Evolutionary conservation across 2,329 filamentous ascomycete genomes (phyloP).

Genomic region (Sclerotinia spermophila): DNA sequence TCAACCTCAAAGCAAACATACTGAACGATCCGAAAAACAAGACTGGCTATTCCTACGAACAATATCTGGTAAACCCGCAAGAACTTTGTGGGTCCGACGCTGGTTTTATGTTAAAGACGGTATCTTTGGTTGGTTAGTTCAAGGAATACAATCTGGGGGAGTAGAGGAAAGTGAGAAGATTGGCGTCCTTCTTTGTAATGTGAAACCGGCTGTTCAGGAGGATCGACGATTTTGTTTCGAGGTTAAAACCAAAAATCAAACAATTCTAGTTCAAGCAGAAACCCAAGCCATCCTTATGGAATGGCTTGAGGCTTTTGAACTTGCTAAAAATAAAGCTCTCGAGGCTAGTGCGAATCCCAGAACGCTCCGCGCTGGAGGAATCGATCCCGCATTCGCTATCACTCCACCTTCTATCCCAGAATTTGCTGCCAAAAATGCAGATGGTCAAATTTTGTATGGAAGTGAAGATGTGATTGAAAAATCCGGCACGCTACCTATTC

Average conservation of each 20-base stretch:
- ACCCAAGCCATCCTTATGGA: slow-evolving; percentile 88
- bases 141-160: slow-evolving; percentile 72
- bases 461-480: slow-evolving; percentile 58
- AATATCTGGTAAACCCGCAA: slow-evolving; percentile 79
- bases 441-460: slow-evolving; percentile 51
- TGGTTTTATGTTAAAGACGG: slow-evolving; percentile 97
- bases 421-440: slow-evolving; percentile 76
- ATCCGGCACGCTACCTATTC: slow-evolving; percentile 60
- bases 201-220: slow-evolving; percentile 85
- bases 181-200: slow-evolving; percentile 88
- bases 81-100: slow-evolving; percentile 82
- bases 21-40: slow-evolving; percentile 67
- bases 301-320: slow-evolving; percentile 91
- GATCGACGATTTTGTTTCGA: slow-evolving; percentile 97
- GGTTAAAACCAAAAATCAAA: slow-evolving; percentile 94
- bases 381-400: slow-evolving; percentile 84
- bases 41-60: slow-evolving; percentile 88
- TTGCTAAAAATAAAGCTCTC: slow-evolving; percentile 88
- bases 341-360: slow-evolving; percentile 59
- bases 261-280: slow-evolving; percentile 85
- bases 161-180: slow-evolving; percentile 96
- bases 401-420: slow-evolving; percentile 84
- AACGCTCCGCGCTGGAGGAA: slow-evolving; percentile 43
- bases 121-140: slow-evolving; percentile 91
- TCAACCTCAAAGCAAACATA: slow-evolving; percentile 49